phyloP scores from a whole-genome alignment of 129 eudicot genomes.

The Flaveria linearis region DNA sequence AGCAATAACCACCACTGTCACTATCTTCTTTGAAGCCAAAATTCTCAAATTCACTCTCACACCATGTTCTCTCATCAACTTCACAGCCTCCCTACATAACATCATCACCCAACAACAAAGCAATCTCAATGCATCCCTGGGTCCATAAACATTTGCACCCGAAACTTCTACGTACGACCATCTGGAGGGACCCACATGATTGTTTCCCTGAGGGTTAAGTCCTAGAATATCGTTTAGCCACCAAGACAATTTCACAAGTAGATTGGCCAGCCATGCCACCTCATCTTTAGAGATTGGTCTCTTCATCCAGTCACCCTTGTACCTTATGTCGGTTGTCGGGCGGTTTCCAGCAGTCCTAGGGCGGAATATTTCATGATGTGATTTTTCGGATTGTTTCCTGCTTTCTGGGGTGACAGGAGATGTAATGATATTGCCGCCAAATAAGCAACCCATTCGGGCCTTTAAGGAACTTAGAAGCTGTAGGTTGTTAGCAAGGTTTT shows the following conservation, averaged over 20 bases:
- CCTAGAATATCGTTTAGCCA: constrained; percentile 71
- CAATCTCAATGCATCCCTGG: constrained; percentile 46
- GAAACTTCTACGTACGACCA: constrained; percentile 66
- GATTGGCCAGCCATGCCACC: constrained; percentile 87
- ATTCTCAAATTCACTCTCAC: constrained; percentile 75
- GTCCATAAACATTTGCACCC: constrained; percentile 41
- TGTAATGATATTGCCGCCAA: constrained; percentile 50
- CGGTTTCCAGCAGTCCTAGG: constrained; percentile 65
- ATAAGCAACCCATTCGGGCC: constrained; percentile 55
- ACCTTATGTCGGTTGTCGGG: constrained; percentile 41
- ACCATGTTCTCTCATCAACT: constrained; percentile 70
- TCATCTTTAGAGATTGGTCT: constrained; percentile 84
- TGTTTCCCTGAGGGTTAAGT: constrained; percentile 40
- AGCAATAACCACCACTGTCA: constrained; percentile 44
- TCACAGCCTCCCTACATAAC: constrained; percentile 34
- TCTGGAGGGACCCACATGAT: constrained; percentile 25
- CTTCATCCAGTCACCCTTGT: constrained; percentile 91
- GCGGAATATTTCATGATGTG: constrained; percentile 62
- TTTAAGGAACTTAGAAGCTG: constrained; percentile 57
- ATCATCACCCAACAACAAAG: constrained; percentile 41
- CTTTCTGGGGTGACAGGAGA: constrained; percentile 36
- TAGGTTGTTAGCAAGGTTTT: constrained; percentile 54
- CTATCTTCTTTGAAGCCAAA: constrained; percentile 78
- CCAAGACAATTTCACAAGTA: constrained; percentile 60
- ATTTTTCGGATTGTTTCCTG: constrained; percentile 31